These are phyloP conservation scores for Bipolaris zeicola DNA, from an alignment of 2,329 filamentous ascomycete species.

Conservation along the genomic window DNA sequence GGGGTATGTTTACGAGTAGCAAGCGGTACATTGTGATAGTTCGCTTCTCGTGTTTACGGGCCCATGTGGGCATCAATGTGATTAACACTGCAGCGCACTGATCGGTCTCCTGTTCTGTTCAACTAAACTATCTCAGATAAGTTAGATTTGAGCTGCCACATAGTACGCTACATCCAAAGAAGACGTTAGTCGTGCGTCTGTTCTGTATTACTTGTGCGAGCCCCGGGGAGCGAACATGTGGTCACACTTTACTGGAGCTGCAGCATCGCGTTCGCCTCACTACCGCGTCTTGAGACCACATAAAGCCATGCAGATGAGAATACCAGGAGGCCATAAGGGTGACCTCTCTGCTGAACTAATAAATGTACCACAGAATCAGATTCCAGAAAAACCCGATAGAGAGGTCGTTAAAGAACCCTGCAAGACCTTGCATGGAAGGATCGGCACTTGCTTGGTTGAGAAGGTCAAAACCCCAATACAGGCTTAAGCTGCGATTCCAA, in stretches of 20 bases:
- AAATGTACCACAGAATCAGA: neutral
- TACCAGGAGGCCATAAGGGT: neutral
- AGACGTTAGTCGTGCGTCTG: neutral
- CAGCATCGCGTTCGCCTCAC: neutral
- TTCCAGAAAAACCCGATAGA: neutral
- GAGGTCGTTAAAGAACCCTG: constrained; percentile 1
- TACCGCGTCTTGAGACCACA: neutral
- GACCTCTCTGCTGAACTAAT: neutral
- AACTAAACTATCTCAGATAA: neutral
- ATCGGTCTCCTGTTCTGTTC: neutral
- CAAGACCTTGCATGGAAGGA: constrained; percentile 5
- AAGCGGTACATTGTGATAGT: neutral
- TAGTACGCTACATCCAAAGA: neutral
- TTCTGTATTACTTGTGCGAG: neutral
- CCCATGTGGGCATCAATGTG: neutral
- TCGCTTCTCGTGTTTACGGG: neutral
- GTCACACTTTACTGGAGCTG: neutral
- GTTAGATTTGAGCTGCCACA: neutral
- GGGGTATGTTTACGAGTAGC: neutral
- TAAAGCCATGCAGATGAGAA: too few species aligned
- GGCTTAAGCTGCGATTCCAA: neutral
- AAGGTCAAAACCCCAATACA: constrained; percentile 3
- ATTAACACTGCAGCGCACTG: neutral
- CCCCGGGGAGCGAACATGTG: neutral
- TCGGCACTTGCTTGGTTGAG: constrained; percentile 2